Evolutionary conservation across 352 stramenopile genomes (phyloP), one percentile per base, ranked within the genome.

Genomic region (Thraustochytrium striatum): DNA sequence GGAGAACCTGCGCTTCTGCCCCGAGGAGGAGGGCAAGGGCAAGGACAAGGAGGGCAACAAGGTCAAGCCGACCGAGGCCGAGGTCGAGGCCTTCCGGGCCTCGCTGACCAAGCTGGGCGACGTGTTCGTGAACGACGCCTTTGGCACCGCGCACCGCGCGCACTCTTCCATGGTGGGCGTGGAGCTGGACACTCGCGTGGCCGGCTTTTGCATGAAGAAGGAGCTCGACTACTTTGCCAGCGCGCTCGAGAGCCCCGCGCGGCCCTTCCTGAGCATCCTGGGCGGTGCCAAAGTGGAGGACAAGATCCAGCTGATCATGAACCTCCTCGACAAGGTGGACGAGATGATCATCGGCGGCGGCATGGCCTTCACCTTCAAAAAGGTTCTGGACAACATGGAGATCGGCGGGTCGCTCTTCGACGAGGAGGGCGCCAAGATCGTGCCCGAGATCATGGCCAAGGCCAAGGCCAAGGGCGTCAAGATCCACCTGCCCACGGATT

Each of bases 281-380:
- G 97, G 97, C 78, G 97, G 97, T 68, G 96, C 97, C 80, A 99
- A 99, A 89, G 96, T 99, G 44, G 96, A 93, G 47, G 96, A 97
- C 82, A 99, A 99, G 88, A 98, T 99, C 84, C 92, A 96, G 70
- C 89, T 99, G 30, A 98, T 99, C 87, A 95, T 99, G 90, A 97
- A 94, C 84, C 92, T 99, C 84, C 90, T 99, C 38, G 95, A 98
- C 83, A 99, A 99, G 86, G 95, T 91, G 59, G 96, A 99, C 85
- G 93, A 94, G 78, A 97, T 99, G 87, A 89, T 99, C 57, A 91
- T 99, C 53, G 97, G 96, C 95, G 79, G 79, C 61, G 97, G 96
- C 83, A 99, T 99, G 96, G 96, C 97, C 73, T 99, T 99, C 86
- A 99, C 97, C n/a, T 99, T 99, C 88, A 98, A 98, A 86, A 98